Conservation (phyloP, 2,329 filamentous ascomycete genomes). For the Ceratocystis smalleyi region DNA sequence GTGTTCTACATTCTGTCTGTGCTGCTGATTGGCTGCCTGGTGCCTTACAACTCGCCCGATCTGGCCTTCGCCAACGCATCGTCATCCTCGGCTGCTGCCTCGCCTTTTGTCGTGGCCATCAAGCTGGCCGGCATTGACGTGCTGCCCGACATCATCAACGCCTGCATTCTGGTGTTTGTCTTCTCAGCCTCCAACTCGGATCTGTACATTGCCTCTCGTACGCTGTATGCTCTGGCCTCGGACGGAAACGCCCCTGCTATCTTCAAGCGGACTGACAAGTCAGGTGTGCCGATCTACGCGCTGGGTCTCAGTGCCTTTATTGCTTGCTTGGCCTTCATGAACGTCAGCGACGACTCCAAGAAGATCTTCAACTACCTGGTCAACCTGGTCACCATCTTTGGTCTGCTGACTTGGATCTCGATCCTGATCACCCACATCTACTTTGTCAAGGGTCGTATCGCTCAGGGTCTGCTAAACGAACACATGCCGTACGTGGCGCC, state of each 20-base stretch:
- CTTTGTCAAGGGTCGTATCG: slow-evolving; percentile 47
- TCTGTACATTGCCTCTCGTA: slow-evolving; percentile 59
- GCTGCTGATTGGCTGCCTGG: slow-evolving; percentile 59
- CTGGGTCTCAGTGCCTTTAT: slow-evolving; percentile 46
- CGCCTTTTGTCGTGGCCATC: slow-evolving; percentile 64
- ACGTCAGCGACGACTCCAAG: slow-evolving; percentile 41
- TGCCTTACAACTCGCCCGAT: slow-evolving; percentile 50
- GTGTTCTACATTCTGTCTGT: slow-evolving; percentile 66
- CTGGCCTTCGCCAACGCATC: slow-evolving; percentile 41
- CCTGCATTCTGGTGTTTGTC: slow-evolving; percentile 57
- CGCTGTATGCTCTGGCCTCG: slow-evolving; percentile 55
- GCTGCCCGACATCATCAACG: slow-evolving; percentile 56
- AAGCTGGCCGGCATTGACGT: slow-evolving; percentile 43
- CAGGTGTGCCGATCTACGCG: slow-evolving; percentile 54
- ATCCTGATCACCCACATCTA: slow-evolving; percentile 52
- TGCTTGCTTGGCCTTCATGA: slow-evolving; percentile 53
- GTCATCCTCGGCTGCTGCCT: slow-evolving; percentile 40
- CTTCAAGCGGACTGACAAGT: slow-evolving; percentile 54
- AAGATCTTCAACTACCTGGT: slow-evolving; percentile 50
- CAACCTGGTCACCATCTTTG: slow-evolving; percentile 52
- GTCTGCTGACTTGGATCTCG: slow-evolving; percentile 51
- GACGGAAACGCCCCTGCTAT: slow-evolving; percentile 58
- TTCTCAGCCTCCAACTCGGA: slow-evolving; percentile 66
- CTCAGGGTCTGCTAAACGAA: slow-evolving; percentile 41
- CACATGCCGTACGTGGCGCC: slow-evolving; percentile 52